Evolutionary conservation across 441 rosid genomes (phyloP).

Genomic region (Monsonia emarginata): DNA sequence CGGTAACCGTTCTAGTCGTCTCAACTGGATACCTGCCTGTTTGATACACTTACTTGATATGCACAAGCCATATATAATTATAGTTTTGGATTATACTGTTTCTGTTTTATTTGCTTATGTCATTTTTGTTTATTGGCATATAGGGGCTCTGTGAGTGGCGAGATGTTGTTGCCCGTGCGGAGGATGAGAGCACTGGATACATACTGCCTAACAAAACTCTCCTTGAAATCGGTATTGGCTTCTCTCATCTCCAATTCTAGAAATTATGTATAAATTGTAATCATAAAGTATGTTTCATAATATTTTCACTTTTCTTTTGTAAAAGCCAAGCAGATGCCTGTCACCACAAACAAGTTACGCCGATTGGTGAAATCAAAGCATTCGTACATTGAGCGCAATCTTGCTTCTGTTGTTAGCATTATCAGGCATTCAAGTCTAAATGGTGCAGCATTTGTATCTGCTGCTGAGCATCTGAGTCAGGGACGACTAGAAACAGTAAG

Average conservation of each 20-base stretch:
- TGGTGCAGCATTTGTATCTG: slow-evolving; percentile 52
- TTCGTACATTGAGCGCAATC: slow-evolving; percentile 56
- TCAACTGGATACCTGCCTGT: neutral
- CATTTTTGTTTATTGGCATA: slow-evolving; percentile 13
- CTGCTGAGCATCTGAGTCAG: slow-evolving; percentile 43
- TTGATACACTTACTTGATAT: neutral
- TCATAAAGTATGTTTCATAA: slow-evolving; percentile 12
- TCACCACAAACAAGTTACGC: slow-evolving; percentile 43
- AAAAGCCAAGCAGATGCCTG: slow-evolving; percentile 82
- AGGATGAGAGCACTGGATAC: slow-evolving; percentile 91
- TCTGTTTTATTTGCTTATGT: neutral
- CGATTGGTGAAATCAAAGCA: slow-evolving; percentile 52
- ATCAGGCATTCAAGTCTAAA: slow-evolving; percentile 61
- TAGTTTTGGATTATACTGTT: neutral
- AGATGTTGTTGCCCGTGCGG: slow-evolving; percentile 66
- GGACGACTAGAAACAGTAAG: slow-evolving; percentile 39
- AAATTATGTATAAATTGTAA: neutral
- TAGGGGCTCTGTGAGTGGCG: slow-evolving; percentile 87
- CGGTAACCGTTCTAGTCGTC: too few relatives aligned
- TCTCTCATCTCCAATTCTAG: neutral
- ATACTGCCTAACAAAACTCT: slow-evolving; percentile 79
- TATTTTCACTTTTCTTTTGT: slow-evolving; percentile 15
- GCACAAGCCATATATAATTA: neutral
- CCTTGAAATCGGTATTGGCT: slow-evolving; percentile 58
- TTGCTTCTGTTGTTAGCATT: slow-evolving; percentile 45